These are phyloP conservation scores for Trichosporon faecale DNA, from an alignment of 1,284 basidiomycete genomes.

Conservation along the genomic window DNA sequence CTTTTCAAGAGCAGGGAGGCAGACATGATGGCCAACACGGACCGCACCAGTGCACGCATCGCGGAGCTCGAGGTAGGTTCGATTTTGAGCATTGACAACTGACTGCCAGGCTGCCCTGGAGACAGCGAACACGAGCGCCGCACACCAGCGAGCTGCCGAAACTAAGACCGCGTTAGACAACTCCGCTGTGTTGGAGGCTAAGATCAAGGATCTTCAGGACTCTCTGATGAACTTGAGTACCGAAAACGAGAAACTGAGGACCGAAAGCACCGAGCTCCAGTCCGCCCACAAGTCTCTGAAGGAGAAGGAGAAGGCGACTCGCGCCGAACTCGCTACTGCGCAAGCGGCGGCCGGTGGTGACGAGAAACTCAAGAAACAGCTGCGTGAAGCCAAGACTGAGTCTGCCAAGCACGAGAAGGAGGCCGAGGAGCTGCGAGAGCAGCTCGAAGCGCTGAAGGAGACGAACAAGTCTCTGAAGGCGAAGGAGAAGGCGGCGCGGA, in stretches of 20 bases:
- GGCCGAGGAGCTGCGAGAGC: slow-evolving; percentile 34
- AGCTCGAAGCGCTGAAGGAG: slow-evolving; percentile 31
- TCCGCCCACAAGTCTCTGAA: slow-evolving; percentile 28
- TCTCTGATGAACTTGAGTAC: slow-evolving; percentile 32
- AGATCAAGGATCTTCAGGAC: slow-evolving; percentile 23
- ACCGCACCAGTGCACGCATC: slow-evolving; percentile 27
- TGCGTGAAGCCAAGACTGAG: slow-evolving; percentile 34
- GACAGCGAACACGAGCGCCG: slow-evolving; percentile 35
- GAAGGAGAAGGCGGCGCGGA: neutral
- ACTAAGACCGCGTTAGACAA: slow-evolving; percentile 14
- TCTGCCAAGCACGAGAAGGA: slow-evolving; percentile 30
- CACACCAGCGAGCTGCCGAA: slow-evolving; percentile 32
- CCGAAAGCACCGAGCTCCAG: slow-evolving; percentile 26
- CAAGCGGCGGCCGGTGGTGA: slow-evolving; percentile 30
- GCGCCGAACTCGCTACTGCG: slow-evolving; percentile 28
- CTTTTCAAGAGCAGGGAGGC: slow-evolving; percentile 39
- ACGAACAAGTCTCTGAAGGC: slow-evolving; percentile 28
- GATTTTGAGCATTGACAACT: too few species aligned
- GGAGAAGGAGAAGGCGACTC: slow-evolving; percentile 33
- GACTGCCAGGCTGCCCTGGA: slow-evolving; percentile 25
- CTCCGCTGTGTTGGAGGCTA: slow-evolving; percentile 21
- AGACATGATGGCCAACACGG: slow-evolving; percentile 32
- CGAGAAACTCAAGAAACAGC: slow-evolving; percentile 32
- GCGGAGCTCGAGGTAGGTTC: slow-evolving; percentile 38
- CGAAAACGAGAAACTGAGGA: slow-evolving; percentile 22